Percentiles rank a stretch among this genome's conserved stretches.
Conservation (phyloP, 352 stramenopile species). For the Phytophthora ohioensis region DNA sequence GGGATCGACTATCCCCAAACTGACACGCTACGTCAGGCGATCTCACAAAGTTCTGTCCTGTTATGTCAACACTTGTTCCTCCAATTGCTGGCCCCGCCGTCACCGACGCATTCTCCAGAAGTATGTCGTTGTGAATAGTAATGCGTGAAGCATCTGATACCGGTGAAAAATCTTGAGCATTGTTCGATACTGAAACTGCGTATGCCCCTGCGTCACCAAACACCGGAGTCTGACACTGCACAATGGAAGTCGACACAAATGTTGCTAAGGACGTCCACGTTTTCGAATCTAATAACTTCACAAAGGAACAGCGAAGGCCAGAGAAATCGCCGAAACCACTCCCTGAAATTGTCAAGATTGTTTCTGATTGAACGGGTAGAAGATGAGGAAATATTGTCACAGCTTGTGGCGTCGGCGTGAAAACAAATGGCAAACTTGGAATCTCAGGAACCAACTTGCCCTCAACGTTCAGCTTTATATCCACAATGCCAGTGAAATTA, state of each 20-base stretch:
- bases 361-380: constrained; percentile 23
- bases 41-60: constrained; percentile 27
- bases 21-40: constrained; percentile 35
- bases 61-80: constrained; percentile 41
- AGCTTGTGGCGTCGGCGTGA: constrained; percentile 18
- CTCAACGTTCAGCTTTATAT: constrained; percentile 22
- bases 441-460: constrained; percentile 18
- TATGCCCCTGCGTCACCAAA: constrained; percentile 22
- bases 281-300: background rate
- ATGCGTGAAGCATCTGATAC: background rate
- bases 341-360: constrained; percentile 34
- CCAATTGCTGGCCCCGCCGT: constrained; percentile 38
- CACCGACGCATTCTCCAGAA: constrained; percentile 25
- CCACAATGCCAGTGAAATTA: background rate
- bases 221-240: constrained; percentile 38
- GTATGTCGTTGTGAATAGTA: constrained; percentile 27
- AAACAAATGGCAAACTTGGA: constrained; percentile 26
- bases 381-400: constrained; percentile 25
- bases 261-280: constrained; percentile 8
- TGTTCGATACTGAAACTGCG: constrained; percentile 44
- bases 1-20: constrained; percentile 34
- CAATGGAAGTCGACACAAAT: constrained; percentile 37
- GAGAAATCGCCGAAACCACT: constrained; percentile 31
- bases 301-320: constrained; percentile 34
- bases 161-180: constrained; percentile 38